Conservation (phyloP, 176 grass and related monocot genomes). For the Aegilops sharonensis region DNA sequence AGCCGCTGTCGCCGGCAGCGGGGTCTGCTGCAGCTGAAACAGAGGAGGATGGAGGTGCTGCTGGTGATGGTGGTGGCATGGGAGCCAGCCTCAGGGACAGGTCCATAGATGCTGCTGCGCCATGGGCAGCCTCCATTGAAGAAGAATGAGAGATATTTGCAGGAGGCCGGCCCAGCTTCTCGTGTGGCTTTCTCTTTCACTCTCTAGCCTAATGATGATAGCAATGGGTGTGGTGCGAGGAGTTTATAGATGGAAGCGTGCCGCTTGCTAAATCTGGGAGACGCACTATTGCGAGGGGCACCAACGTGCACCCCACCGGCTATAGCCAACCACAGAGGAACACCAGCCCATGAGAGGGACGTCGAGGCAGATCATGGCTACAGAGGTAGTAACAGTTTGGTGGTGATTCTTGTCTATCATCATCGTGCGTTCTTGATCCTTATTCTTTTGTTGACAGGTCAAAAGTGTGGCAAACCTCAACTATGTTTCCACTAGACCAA, state of each 20-base stretch:
- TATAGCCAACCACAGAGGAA: not conserved
- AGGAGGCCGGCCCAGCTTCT: not conserved
- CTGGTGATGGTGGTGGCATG: not conserved
- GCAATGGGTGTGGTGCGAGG: not conserved
- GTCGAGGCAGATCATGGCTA: conserved; percentile 1
- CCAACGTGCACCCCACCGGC: not conserved
- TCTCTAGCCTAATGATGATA: not conserved
- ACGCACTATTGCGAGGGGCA: not conserved
- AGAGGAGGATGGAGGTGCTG: not conserved
- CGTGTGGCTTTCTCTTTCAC: not conserved
- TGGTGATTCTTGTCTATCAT: not conserved
- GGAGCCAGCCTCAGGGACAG: not conserved
- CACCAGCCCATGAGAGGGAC: not conserved
- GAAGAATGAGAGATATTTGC: not conserved
- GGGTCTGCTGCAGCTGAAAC: not conserved
- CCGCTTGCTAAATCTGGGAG: conserved; percentile 6
- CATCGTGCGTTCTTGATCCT: no score
- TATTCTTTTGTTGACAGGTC: no score
- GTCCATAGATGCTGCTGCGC: not conserved
- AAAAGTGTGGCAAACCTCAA: no score
- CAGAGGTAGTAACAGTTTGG: not conserved
- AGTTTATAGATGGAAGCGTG: not conserved
- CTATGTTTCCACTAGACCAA: no score
- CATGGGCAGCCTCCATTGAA: not conserved
- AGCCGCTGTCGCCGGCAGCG: not conserved